Evolutionary conservation across 192 early-diverging fungal genomes (phyloP), one percentile per base, ranked within the genome.

Genomic region (Phycomyces blakesleeanus): DNA sequence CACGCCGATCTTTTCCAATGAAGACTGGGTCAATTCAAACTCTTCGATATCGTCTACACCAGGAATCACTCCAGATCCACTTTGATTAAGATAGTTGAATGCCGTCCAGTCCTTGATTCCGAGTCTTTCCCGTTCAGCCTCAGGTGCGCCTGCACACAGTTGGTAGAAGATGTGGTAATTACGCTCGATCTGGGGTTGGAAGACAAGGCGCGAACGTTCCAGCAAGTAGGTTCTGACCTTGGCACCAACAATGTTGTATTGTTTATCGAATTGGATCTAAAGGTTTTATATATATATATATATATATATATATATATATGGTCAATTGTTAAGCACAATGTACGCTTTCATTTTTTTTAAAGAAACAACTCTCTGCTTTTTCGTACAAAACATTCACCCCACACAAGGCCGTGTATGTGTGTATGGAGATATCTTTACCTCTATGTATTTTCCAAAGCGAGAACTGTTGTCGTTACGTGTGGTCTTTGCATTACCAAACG

Each of bases 91-190:
- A 74, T 96, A 99, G 62, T 90, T 78, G 73, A 95, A 99, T 49
- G 82, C 64, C 9, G 80, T 77, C 78, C 84, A 92, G 22, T 82
- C 75, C 18, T 82, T 84, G 34, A 96, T 75, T 16, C 90, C 90
- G 16, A 94, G 76, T 51, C 91, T 85, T 57, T 91, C 88, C 34
- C 83, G 80, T 63, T 97, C 92, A 11, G 84, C 92, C 7, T 83
- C 80, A 12, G 92, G 90, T 12, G 86, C 88, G 54, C 91, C 95
- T n/a, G 94, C 89, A 79, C 93, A 96, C 54, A 99, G 83, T 83
- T 99, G 97, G 78, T 99, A 99, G 73, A 99, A 99, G 71, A 99
- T 91, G 80, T 99, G 97, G 83, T 99, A 99, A 84, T 97, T 97
- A 71, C 96, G 85, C 78, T 98, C 96, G 0, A 83, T 87, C 20